Percentiles rank a stretch among this genome's conserved stretches.
These are phyloP conservation scores for Misopates orontium DNA, from an alignment of 257 asterid species.

Conservation along the genomic window DNA sequence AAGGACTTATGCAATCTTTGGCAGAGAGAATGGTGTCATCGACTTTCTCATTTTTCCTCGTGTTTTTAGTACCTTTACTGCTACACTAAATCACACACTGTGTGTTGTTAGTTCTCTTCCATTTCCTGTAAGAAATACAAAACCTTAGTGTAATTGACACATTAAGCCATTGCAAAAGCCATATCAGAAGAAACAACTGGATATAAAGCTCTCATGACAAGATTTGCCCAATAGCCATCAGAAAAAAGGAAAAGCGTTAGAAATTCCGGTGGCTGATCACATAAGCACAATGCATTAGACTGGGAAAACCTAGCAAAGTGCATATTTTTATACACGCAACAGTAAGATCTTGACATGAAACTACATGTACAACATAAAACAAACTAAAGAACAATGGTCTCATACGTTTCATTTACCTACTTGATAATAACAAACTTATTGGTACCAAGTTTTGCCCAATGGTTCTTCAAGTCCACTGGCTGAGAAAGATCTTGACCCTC, in stretches of 20 bases:
- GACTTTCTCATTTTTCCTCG: background rate
- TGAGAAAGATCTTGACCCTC: constrained; percentile 32
- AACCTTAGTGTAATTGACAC: too few species aligned
- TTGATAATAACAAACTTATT: constrained; percentile 35
- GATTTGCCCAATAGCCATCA: too few species aligned
- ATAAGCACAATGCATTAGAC: constrained; percentile 1
- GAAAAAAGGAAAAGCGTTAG: background rate
- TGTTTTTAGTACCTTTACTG: background rate
- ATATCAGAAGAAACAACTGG: background rate
- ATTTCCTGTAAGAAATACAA: too few species aligned
- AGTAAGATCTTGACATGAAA: background rate
- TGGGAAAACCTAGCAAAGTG: background rate
- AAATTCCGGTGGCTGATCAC: background rate
- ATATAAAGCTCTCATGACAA: background rate
- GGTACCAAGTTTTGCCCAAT: constrained; percentile 40
- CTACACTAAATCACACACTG: background rate
- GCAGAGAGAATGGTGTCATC: background rate
- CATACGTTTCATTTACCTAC: constrained; percentile 3
- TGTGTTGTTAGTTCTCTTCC: too few species aligned
- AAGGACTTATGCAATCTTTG: constrained; percentile 24
- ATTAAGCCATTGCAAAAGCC: background rate
- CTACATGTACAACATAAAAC: constrained; percentile 2
- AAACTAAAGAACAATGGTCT: background rate
- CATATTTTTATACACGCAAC: background rate
- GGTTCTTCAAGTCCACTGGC: constrained; percentile 33